These are phyloP conservation scores for Byssochlamys sp. DNA, from an alignment of 2,329 filamentous ascomycete species.

Conservation along the genomic window DNA sequence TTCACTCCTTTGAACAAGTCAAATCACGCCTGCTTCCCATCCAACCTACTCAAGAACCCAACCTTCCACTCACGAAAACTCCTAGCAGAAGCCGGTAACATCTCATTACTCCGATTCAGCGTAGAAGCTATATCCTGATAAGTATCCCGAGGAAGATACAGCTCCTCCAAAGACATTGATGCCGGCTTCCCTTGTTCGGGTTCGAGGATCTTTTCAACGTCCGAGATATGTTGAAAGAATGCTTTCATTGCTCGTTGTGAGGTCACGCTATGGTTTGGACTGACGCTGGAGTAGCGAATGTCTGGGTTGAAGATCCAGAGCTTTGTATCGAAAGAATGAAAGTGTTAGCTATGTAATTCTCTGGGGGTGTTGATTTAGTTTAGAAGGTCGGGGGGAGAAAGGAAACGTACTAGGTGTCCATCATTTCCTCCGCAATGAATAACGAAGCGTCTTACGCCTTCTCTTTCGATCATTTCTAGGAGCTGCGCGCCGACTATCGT, in stretches of 20 bases:
- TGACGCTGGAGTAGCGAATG: slow-evolving; percentile 46
- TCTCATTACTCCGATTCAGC: slow-evolving; percentile 31
- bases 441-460: slow-evolving; percentile 48
- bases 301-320: slow-evolving; percentile 55
- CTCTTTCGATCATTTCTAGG: slow-evolving; percentile 46
- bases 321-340: slow-evolving; percentile 15
- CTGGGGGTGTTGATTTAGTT: not conserved
- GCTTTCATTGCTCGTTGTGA: slow-evolving; percentile 47
- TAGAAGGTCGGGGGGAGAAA: not conserved
- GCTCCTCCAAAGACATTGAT: slow-evolving; percentile 40
- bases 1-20: not conserved
- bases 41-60: slow-evolving; percentile 42
- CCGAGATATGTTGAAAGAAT: slow-evolving; percentile 37
- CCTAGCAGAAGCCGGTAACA: slow-evolving; percentile 42
- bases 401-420: slow-evolving; percentile 28
- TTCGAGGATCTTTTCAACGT: slow-evolving; percentile 27
- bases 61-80: slow-evolving; percentile 48
- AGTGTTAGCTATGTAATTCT: not conserved
- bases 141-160: slow-evolving; percentile 30
- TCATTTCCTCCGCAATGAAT: slow-evolving; percentile 30
- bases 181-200: slow-evolving; percentile 28
- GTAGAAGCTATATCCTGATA: slow-evolving; percentile 27
- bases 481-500: slow-evolving; percentile 45
- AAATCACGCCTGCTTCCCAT: not conserved
- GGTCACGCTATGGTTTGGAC: slow-evolving; percentile 19